Conservation (phyloP, 1,284 basidiomycete species). For the Exobasidium cylindrosporum region DNA sequence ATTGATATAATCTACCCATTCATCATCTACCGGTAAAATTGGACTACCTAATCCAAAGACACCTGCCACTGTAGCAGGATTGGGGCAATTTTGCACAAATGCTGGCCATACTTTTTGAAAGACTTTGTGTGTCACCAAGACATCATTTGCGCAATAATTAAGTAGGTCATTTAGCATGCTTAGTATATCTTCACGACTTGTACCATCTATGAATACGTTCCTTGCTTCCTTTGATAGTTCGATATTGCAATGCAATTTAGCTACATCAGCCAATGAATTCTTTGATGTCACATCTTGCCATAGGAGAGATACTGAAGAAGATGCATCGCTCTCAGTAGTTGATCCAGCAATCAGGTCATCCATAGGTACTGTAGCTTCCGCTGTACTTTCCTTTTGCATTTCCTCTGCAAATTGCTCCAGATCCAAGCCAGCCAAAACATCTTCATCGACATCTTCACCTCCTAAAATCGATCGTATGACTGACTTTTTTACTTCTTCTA, state of each 20-base stretch:
- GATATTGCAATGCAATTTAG: conserved; percentile 80
- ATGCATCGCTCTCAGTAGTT: not conserved
- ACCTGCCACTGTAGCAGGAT: conserved; percentile 89
- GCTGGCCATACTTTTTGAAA: conserved; percentile 76
- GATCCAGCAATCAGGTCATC: conserved; percentile 1
- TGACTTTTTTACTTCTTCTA: conserved; percentile 52
- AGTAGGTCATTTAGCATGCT: conserved; percentile 73
- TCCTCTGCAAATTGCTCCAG: conserved; percentile 25
- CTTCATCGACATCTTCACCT: conserved; percentile 17
- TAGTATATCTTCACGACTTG: conserved; percentile 66
- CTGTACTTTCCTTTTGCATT: not conserved
- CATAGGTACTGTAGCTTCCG: conserved; percentile 3
- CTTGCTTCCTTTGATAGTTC: conserved; percentile 76
- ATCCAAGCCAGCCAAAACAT: conserved; percentile 14
- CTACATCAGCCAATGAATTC: conserved; percentile 90
- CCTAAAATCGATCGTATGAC: conserved; percentile 19
- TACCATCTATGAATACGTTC: conserved; percentile 66
- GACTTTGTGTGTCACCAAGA: conserved; percentile 78
- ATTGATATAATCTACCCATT: conserved; percentile 79
- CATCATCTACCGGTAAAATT: conserved; percentile 83
- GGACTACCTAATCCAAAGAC: conserved; percentile 87
- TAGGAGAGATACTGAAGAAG: conserved; percentile 13
- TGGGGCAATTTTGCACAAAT: conserved; percentile 80
- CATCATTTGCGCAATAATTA: conserved; percentile 84
- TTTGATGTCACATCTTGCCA: conserved; percentile 93